Conservation (phyloP, 768 basidiomycete genomes). For the Lactifluus rugatus region DNA sequence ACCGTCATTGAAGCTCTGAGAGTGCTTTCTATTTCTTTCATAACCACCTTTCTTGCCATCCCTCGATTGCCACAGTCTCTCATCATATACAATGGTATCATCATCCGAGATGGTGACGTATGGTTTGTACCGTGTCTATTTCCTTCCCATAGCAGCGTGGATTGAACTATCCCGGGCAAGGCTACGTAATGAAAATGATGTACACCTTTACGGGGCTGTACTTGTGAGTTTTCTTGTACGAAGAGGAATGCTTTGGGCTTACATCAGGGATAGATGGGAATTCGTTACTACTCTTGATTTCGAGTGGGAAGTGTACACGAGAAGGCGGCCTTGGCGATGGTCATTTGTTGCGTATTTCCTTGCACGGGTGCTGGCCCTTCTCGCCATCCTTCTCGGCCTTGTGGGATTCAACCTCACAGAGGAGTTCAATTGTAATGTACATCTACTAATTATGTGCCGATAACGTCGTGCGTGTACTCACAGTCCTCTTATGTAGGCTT, state of each 20-base stretch:
- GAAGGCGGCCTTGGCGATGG: conserved; percentile 15
- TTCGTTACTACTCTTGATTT: conserved; percentile 9
- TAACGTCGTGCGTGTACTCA: neutral
- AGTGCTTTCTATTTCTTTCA: no score
- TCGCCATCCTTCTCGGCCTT: neutral
- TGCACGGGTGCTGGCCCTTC: neutral
- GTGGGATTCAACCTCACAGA: conserved; percentile 6
- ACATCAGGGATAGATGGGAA: conserved; percentile 10
- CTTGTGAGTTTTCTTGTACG: neutral
- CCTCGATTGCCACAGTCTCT: no score
- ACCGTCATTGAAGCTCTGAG: no score
- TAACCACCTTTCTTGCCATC: no score
- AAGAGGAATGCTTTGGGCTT: neutral
- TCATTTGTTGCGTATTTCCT: conserved; percentile 11
- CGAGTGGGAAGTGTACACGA: conserved; percentile 16
- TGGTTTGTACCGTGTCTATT: neutral
- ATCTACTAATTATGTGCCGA: neutral
- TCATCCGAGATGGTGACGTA: neutral
- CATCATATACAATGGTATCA: no score
- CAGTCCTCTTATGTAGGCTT: neutral
- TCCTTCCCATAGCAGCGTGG: neutral
- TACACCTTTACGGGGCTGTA: conserved; percentile 9
- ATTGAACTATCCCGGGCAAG: neutral
- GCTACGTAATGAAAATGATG: neutral
- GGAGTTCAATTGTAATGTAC: conserved; percentile 8